Evolutionary conservation across 139 green algal species (phyloP), one percentile per base, ranked within the genome.

Genomic region (Chlorella sp.): DNA sequence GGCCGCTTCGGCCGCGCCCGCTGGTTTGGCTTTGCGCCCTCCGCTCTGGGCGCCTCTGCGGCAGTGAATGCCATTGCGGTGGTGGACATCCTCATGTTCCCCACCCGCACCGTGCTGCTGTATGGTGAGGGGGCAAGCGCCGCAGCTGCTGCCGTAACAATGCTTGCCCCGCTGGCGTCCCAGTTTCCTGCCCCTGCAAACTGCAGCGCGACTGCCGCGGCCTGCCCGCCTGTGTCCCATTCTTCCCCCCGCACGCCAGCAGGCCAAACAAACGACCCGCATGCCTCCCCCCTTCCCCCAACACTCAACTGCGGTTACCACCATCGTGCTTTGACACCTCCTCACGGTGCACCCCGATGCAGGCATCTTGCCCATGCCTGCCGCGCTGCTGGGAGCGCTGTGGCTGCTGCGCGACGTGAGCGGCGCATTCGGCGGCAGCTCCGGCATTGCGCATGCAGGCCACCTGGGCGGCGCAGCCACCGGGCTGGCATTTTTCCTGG

Each of bases 281-380:
- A n/a, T n/a, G n/a, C n/a, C n/a, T n/a, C n/a, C n/a, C n/a, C n/a
- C n/a, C n/a, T n/a, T n/a, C n/a, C n/a, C n/a, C n/a, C n/a, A n/a
- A n/a, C n/a, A n/a, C n/a, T n/a, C n/a, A n/a, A n/a, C n/a, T n/a
- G n/a, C n/a, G n/a, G n/a, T n/a, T n/a, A n/a, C n/a, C n/a, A n/a
- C n/a, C n/a, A n/a, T n/a, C n/a, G n/a, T n/a, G n/a, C n/a, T n/a
- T n/a, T n/a, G n/a, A 36, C 0, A 34, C 64, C 3, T 19, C 32
- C 30, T 8, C 64, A 34, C 48, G n/a, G n/a, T n/a, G n/a, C n/a
- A n/a, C n/a, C n/a, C n/a, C 17, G 22, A 22, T 54, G 51, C 68
- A 85, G 86, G 87, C 64, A 54, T 94, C 56, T 85, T 94, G 20
- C 91, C 90, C 36, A 73, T 94, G 65, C 91, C 91, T 8, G 91